Evolutionary conservation across 1,284 basidiomycete species (phyloP).

Genomic region (Gomphus bonarii): DNA sequence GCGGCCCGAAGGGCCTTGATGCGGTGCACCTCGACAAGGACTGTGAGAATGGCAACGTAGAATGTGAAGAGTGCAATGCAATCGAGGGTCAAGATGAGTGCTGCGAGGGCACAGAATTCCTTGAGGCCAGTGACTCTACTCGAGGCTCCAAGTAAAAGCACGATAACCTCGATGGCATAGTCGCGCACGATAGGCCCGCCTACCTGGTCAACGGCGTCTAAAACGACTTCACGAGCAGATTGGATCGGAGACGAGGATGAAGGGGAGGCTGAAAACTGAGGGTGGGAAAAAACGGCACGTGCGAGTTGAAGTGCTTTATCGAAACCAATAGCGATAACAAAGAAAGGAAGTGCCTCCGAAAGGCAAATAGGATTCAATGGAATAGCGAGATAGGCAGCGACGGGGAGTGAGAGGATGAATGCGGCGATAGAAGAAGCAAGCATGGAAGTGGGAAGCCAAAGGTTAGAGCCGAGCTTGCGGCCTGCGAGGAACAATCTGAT

Average conservation of each 20-base stretch:
- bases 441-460: slow-evolving; percentile 78
- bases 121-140: slow-evolving; percentile 83
- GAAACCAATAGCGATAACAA: slow-evolving; percentile 96
- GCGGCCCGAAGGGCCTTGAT: slow-evolving; percentile 13
- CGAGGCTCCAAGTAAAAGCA: slow-evolving; percentile 80
- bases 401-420: slow-evolving; percentile 79
- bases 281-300: slow-evolving; percentile 82
- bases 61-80: slow-evolving; percentile 88
- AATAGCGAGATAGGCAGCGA: slow-evolving; percentile 77
- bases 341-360: slow-evolving; percentile 93
- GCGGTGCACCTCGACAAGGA: slow-evolving; percentile 82
- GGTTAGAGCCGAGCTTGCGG: slow-evolving; percentile 73
- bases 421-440: slow-evolving; percentile 81
- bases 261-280: slow-evolving; percentile 45
- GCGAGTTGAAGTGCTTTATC: slow-evolving; percentile 95
- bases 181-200: slow-evolving; percentile 85
- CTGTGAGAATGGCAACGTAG: slow-evolving; percentile 77
- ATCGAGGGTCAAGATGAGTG: slow-evolving; percentile 77
- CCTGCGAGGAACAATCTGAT: slow-evolving; percentile 83
- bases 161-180: slow-evolving; percentile 87
- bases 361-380: slow-evolving; percentile 89
- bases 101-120: slow-evolving; percentile 93
- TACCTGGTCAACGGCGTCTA: slow-evolving; percentile 70
- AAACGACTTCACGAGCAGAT: slow-evolving; percentile 77
- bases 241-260: slow-evolving; percentile 37